phyloP scores from a whole-genome alignment of 139 green algal species.

The Choricystis sp. region DNA sequence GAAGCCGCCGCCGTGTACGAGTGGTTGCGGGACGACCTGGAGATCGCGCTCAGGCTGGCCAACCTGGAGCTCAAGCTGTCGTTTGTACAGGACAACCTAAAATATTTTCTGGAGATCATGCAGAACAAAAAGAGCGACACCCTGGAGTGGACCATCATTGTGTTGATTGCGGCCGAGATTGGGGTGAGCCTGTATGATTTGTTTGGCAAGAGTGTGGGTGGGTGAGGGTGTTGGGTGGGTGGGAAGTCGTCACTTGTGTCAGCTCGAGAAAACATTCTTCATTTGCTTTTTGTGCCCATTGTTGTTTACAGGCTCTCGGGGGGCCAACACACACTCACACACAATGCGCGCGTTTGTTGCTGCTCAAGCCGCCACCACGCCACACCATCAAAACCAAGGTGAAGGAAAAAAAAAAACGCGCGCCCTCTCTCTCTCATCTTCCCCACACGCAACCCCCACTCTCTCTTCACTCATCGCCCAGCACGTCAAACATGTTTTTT shows the following conservation, averaged over 20 bases:
- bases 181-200: slow-evolving; percentile 35
- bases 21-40: slow-evolving; percentile 31
- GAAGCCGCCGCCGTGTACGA: slow-evolving; percentile 25
- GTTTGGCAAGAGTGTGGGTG: slow-evolving; percentile 1
- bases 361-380: too few species aligned
- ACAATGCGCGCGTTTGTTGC: neutral
- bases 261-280: too few species aligned
- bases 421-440: neutral
- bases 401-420: neutral
- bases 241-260: neutral
- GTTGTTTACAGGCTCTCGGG: too few species aligned
- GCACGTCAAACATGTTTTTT: neutral
- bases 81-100: slow-evolving; percentile 44
- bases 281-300: too few species aligned
- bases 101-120: slow-evolving; percentile 39
- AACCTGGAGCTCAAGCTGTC: slow-evolving; percentile 39
- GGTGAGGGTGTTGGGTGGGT: neutral
- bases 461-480: neutral
- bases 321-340: neutral
- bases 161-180: slow-evolving; percentile 43
- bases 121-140: slow-evolving; percentile 29
- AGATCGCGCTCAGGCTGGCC: slow-evolving; percentile 30
- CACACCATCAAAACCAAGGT: neutral
- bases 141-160: slow-evolving; percentile 39
- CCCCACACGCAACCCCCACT: neutral